Evolutionary conservation across 208 protist genomes (phyloP), one percentile per base, ranked within the genome.

Genomic region (Trypanosoma rangeli): DNA sequence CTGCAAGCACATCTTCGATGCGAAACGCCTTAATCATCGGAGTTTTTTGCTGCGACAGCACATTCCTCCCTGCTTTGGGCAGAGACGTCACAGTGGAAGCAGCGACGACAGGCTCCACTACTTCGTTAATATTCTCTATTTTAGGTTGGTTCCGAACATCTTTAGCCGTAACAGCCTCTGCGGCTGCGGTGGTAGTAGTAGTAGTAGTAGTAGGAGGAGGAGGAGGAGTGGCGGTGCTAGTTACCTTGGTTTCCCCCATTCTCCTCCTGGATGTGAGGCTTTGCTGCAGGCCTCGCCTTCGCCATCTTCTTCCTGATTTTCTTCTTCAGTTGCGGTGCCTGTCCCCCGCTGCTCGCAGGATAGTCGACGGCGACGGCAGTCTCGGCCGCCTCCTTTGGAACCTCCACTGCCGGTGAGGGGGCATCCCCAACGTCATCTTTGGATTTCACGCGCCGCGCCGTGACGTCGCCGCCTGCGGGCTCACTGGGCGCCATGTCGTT

Each of bases 21-120:
- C 82, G 82, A 67, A 80, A 95, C 10, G 82, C 79, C 54, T 95
- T 95, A 58, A 94, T 79, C 85, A 94, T 92, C 22, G 84, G 54
- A 1, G 89, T 94, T 73, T 94, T 94, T 0, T 70, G 29, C 39
- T 54, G 73, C 46, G 31, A 49, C 42, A 10, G 1, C 33, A 3
- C 16, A 26, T 39, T 35, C 33, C 49, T 66, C 29, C 42, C 29
- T 12, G 37, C 35, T 65, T 0, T 57, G 16, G 16, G 20, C 18
- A 5, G 33, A 57, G 37, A 46, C 35, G 49, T 24, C 49, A 7
- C 22, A 4, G 49, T 37, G 33, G 33, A n/a, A n/a, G n/a, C 24
- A 24, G 24, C 7, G 12, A 24, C 16, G 24, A 5, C 26, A 18
- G 52, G 3, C 52, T 56, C 20, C 26, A 13, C n/a, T 37, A 37